Evolutionary conservation across 2,329 filamentous ascomycete genomes (phyloP), one percentile per base, ranked within the genome.

Genomic region (Diaporthe citrichinensis): DNA sequence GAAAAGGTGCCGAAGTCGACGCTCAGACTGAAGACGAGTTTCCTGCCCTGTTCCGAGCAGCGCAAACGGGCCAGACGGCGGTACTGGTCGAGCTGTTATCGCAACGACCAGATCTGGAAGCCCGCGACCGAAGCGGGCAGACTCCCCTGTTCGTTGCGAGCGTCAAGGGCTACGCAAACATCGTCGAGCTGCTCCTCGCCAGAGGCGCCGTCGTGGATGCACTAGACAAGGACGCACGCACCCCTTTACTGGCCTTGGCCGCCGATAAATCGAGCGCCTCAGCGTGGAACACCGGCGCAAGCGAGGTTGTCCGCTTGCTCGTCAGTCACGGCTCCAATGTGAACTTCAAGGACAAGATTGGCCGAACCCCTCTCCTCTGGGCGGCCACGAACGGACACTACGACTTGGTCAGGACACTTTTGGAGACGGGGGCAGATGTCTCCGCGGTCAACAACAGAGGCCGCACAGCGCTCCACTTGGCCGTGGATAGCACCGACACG

Each of bases 331-430:
- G 81, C 25, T 83, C 84, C 55, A 78, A 83, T 61, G 72, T 83
- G 10, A 83, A 86, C 76, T 82, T 80, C 31, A 81, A 79, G 41
- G 88, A 90, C 79, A 85, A 86, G 71, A 88, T 88, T 39, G 87
- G 87, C 14, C 85, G 90, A 14, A 90, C 88, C 34, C 87, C 90
- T 8, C 81, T 92, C 51, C 85, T 91, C 74, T 91, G 90, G 89
- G 90, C 90, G 2, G 90, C 88, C 44, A 89, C 88, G 36, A 90
- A 89, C 55, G 88, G 89, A 25, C 90, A 91, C 78, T 82, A 87
- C 76, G 83, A 87, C 78, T 82, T 92, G 49, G 76, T 72, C 25
- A 59, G 55, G 41, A 61, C 61, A 15, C 76, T 77, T 3, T 81
- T 90, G 8, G 82, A 80, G 17, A 78, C 74, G 71, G 80, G 46